Percentiles rank a stretch among this genome's conserved stretches.
Evolutionary conservation across 2,329 filamentous ascomycete species (phyloP).

Genomic region (Neocatenulostroma microsporum): DNA sequence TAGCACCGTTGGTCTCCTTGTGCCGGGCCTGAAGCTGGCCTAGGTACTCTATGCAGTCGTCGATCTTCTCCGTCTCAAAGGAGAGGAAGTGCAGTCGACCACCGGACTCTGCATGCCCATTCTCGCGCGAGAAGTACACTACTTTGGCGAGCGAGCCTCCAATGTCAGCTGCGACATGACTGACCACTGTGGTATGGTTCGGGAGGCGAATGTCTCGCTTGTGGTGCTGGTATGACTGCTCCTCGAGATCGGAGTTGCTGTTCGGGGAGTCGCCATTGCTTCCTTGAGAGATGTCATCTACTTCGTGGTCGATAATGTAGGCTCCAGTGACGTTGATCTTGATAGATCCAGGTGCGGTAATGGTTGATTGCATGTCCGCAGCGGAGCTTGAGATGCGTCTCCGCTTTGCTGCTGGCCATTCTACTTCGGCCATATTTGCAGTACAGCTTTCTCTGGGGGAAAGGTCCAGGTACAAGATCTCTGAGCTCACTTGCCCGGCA

Average conservation of each 20-base stretch:
- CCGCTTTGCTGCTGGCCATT: conserved; percentile 48
- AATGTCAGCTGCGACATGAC: conserved; percentile 97
- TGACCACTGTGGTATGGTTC: conserved; percentile 90
- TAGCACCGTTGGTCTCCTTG: conserved; percentile 47
- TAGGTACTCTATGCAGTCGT: conserved; percentile 90
- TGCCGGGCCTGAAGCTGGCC: conserved; percentile 76
- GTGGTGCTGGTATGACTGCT: conserved; percentile 58
- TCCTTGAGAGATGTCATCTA: conserved; percentile 26
- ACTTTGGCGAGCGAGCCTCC: conserved; percentile 93
- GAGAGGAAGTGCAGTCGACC: conserved; percentile 90
- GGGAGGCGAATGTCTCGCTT: conserved; percentile 89
- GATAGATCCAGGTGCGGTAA: conserved; percentile 59
- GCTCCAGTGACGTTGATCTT: conserved; percentile 95
- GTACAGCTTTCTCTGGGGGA: neutral
- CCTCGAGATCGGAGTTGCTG: conserved; percentile 33
- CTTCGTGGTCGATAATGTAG: conserved; percentile 84
- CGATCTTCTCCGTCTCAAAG: conserved; percentile 92
- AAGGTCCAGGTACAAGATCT: too few relatives aligned
- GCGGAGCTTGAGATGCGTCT: conserved; percentile 30
- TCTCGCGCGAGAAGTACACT: conserved; percentile 90
- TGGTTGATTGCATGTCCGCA: conserved; percentile 43
- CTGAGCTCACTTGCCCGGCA: too few relatives aligned
- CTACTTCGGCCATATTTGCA: conserved; percentile 70
- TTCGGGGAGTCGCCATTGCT: conserved; percentile 33
- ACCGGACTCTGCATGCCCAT: conserved; percentile 55